Conservation (phyloP, 1,284 basidiomycete genomes). For the Marasmius oreades region DNA sequence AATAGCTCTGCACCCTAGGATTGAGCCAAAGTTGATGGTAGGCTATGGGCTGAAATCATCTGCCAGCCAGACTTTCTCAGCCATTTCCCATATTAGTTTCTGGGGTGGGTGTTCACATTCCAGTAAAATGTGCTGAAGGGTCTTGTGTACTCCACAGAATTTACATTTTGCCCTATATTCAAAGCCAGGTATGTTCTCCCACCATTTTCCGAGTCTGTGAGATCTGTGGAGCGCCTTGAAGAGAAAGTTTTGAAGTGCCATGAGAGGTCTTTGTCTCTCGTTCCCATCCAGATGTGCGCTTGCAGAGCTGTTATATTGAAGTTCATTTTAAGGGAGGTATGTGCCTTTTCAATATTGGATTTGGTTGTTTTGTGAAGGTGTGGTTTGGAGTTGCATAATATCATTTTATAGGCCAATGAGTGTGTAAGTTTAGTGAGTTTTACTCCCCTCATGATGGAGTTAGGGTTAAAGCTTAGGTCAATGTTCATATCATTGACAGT, state of each 20-base stretch:
- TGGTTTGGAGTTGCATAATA: background rate
- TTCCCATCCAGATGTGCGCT: background rate
- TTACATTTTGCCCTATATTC: too few relatives aligned
- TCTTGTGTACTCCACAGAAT: background rate
- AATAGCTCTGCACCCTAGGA: background rate
- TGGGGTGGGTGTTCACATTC: background rate
- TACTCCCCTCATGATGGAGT: background rate
- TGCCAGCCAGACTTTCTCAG: background rate
- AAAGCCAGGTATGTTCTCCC: too few relatives aligned
- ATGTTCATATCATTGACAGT: background rate
- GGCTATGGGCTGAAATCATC: background rate
- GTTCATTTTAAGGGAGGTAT: background rate
- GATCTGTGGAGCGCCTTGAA: conserved; percentile 1
- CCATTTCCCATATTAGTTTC: background rate
- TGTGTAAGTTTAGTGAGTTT: conserved; percentile 7
- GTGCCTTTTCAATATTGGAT: background rate
- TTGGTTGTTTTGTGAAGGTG: too few relatives aligned
- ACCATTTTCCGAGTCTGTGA: background rate
- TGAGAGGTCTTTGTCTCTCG: background rate
- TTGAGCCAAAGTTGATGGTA: background rate
- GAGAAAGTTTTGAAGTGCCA: background rate
- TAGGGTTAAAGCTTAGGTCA: background rate
- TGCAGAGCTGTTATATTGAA: background rate
- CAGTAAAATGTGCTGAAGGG: conserved; percentile 3
- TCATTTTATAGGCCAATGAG: background rate